Percentiles rank a stretch among this genome's conserved stretches.
Evolutionary conservation across 1,139 yeast species (phyloP).

Genomic region (Candida tropicalis): DNA sequence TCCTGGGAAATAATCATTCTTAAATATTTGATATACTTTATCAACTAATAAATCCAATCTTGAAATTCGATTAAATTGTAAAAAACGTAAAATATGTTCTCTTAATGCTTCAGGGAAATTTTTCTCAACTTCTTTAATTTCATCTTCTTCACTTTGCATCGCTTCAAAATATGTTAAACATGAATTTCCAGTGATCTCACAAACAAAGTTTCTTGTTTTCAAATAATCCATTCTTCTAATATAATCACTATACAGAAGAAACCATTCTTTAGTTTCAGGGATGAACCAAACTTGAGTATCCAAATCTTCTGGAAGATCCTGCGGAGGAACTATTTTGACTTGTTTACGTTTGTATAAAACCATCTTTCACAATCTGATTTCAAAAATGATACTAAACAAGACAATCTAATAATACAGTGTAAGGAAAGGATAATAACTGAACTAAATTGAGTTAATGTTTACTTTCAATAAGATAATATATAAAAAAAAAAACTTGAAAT

Average conservation of each 20-base stretch:
- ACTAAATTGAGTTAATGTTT: too few relatives aligned
- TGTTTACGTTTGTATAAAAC: constrained; percentile 75
- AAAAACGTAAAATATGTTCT: constrained; percentile 83
- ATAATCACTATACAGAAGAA: constrained; percentile 72
- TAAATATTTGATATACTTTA: constrained; percentile 73
- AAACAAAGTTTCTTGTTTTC: constrained; percentile 77
- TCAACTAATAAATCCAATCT: constrained; percentile 88
- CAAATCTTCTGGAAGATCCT: constrained; percentile 54
- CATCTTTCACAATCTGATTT: constrained; percentile 34
- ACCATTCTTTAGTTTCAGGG: constrained; percentile 88
- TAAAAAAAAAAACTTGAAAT: neutral
- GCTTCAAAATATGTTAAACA: constrained; percentile 92
- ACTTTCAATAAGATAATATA: neutral
- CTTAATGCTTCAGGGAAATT: constrained; percentile 89
- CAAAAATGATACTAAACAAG: neutral
- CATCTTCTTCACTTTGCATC: constrained; percentile 67
- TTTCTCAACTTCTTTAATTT: constrained; percentile 70
- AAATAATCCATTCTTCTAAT: constrained; percentile 71
- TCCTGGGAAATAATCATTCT: constrained; percentile 88
- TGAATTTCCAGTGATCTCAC: constrained; percentile 95
- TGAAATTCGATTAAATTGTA: constrained; percentile 83
- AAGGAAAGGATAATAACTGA: neutral
- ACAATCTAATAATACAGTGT: too few relatives aligned
- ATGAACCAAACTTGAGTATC: constrained; percentile 71
- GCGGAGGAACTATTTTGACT: constrained; percentile 59